These are phyloP conservation scores for Solanum peruvianum DNA, from an alignment of 257 asterid species.

Conservation along the genomic window DNA sequence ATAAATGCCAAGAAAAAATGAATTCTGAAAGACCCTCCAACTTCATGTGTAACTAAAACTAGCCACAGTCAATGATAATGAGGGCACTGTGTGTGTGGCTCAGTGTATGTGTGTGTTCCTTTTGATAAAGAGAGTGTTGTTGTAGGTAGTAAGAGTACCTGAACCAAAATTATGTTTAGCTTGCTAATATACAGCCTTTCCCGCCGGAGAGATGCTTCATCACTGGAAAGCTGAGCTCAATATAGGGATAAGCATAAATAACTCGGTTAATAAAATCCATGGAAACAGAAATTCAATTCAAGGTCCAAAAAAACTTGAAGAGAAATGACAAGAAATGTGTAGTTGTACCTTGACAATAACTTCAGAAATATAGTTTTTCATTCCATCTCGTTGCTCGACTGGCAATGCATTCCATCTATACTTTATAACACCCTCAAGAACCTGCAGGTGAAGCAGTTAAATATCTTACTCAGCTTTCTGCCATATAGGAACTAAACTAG, in stretches of 20 bases:
- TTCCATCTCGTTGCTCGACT: constrained; percentile 93
- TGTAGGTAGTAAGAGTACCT: constrained; percentile 35
- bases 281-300: background rate
- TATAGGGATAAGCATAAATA: background rate
- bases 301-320: background rate
- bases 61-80: background rate
- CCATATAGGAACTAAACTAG: background rate
- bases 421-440: constrained; percentile 94
- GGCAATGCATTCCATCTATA: constrained; percentile 99
- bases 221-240: constrained; percentile 70
- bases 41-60: background rate
- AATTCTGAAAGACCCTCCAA: background rate
- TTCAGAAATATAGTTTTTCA: constrained; percentile 97
- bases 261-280: background rate
- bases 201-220: constrained; percentile 77
- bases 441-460: constrained; percentile 37
- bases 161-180: constrained; percentile 81
- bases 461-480: background rate
- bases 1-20: background rate
- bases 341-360: constrained; percentile 81
- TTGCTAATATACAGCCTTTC: constrained; percentile 88
- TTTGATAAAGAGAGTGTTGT: background rate
- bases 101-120: background rate
- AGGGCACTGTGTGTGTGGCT: background rate
- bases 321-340: background rate